Base-by-base conservation (phyloP, 352 stramenopile genomes). In the Globisporangium splendens region DNA sequence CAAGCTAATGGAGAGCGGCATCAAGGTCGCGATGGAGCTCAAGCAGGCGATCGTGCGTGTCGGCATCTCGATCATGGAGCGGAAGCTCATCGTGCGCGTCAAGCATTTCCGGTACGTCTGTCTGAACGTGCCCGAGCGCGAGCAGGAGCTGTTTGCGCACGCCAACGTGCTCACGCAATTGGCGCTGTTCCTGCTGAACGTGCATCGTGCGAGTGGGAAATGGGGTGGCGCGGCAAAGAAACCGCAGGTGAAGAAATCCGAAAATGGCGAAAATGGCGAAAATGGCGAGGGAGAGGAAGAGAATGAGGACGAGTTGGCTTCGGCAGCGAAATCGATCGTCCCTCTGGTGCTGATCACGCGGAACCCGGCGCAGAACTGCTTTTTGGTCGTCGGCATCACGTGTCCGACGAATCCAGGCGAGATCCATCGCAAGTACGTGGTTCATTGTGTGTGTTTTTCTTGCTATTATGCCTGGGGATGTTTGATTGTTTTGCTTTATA, bases 91-190 rank as follows among this genome's bases (percentile, higher is more conserved):
- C 15, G 91, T 95, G 17, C 81, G 93, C 8, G 89, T 98, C 12
- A 98, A 96, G 65, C 94, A 99, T 69, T 99, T 99, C 63, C 93
- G 96, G 14, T 99, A 98, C 69, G 95, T 97, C 6, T 98, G 96
- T 54, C 66, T 99, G 20, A 89, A 95, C 39, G 84, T 95, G 0
- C 72, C 77, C 0, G 84, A 96, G 50, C 70, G 82, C 21, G 88
- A 95, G 35, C 79, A 93, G 53, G 70, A 88, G 49, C 67, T 98
- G 8, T 98, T 99, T 65, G 83, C 92, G 8, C 96, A 98, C 62
- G 91, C 96, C 6, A 87, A 97, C 22, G 91, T 97, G 14, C 69
- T 99, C 41, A 97, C 89, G 14, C 90, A 96, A 47, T 74, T 99
- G 15, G 94, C 95, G 12, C 77, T 98, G 21, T 98, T 98, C 49